Conservation (phyloP, 2,329 filamentous ascomycete species). For the Ceratocystis albifundus region DNA sequence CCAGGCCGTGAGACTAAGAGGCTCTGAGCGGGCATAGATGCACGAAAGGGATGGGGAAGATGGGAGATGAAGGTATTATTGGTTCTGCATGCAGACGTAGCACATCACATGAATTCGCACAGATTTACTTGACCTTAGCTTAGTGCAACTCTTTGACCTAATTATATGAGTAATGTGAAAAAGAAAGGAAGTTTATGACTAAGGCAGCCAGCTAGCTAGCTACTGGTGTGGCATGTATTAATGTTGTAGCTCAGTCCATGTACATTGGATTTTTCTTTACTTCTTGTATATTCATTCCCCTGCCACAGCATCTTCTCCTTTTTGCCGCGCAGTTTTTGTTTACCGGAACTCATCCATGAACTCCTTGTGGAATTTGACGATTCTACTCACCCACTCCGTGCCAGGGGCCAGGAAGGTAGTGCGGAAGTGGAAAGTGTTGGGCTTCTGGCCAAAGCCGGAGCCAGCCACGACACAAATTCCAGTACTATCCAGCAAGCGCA, state of each 20-base stretch:
- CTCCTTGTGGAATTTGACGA: constrained; percentile 79
- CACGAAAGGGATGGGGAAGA: neutral
- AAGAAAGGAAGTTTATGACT: too few species aligned
- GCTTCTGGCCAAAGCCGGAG: constrained; percentile 86
- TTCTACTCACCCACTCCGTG: constrained; percentile 82
- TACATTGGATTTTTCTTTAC: neutral
- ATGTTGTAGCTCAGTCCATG: neutral
- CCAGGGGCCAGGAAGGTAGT: constrained; percentile 95
- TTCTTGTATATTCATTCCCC: neutral
- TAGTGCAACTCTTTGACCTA: neutral
- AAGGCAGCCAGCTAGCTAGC: neutral
- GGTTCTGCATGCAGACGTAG: constrained; percentile 14
- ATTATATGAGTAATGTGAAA: too few species aligned
- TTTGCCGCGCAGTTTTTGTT: constrained; percentile 21
- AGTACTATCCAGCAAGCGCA: constrained; percentile 80
- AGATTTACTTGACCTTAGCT: neutral
- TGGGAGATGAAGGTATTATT: neutral
- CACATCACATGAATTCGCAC: constrained; percentile 15
- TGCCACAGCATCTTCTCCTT: neutral
- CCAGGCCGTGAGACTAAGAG: constrained; percentile 84
- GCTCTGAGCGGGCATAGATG: constrained; percentile 77
- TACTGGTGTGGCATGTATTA: neutral
- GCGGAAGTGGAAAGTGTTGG: constrained; percentile 82
- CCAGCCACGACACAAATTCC: constrained; percentile 91
- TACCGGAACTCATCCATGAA: constrained; percentile 74